Evolutionary conservation across 2,329 filamentous ascomycete species (phyloP).

Genomic region (Cladosporium sp.): DNA sequence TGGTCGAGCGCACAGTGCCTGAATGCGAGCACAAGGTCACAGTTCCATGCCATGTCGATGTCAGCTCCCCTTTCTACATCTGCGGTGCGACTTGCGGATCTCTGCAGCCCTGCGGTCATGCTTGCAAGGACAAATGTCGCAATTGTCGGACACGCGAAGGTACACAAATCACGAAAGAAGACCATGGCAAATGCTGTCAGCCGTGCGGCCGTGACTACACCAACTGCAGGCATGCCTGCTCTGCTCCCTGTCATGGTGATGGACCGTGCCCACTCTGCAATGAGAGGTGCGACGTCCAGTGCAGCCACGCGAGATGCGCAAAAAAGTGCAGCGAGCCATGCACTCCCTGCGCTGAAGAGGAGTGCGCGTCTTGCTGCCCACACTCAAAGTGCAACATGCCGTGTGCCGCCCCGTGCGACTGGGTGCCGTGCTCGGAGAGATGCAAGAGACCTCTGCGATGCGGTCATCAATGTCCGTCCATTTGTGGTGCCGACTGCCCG

Average conservation of each 20-base stretch:
- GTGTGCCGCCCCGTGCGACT: constrained; percentile 68
- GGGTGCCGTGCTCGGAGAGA: constrained; percentile 63
- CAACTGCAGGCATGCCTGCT: constrained; percentile 60
- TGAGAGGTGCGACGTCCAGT: constrained; percentile 55
- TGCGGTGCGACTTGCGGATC: constrained; percentile 54
- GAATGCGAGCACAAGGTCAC: constrained; percentile 57
- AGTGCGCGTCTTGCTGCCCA: constrained; percentile 57
- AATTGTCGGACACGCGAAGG: constrained; percentile 47
- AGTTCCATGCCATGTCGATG: constrained; percentile 53
- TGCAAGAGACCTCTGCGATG: constrained; percentile 58
- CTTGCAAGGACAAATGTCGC: constrained; percentile 53
- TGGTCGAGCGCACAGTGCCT: constrained; percentile 51
- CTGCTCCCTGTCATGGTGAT: constrained; percentile 53
- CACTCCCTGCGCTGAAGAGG: constrained; percentile 57
- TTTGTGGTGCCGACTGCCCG: constrained; percentile 67
- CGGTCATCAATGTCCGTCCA: constrained; percentile 63
- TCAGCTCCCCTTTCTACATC: constrained; percentile 41
- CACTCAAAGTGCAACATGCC: constrained; percentile 55
- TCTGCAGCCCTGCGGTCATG: constrained; percentile 58
- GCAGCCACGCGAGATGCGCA: constrained; percentile 58
- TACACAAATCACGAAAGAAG: constrained; percentile 30
- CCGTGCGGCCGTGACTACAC: constrained; percentile 53
- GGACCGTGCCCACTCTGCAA: constrained; percentile 51
- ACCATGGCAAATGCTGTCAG: constrained; percentile 53
- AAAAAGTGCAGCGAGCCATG: constrained; percentile 61